Evolutionary conservation across 2,329 filamentous ascomycete genomes (phyloP), one percentile per base, ranked within the genome.

Genomic region (Trichophyton simii): DNA sequence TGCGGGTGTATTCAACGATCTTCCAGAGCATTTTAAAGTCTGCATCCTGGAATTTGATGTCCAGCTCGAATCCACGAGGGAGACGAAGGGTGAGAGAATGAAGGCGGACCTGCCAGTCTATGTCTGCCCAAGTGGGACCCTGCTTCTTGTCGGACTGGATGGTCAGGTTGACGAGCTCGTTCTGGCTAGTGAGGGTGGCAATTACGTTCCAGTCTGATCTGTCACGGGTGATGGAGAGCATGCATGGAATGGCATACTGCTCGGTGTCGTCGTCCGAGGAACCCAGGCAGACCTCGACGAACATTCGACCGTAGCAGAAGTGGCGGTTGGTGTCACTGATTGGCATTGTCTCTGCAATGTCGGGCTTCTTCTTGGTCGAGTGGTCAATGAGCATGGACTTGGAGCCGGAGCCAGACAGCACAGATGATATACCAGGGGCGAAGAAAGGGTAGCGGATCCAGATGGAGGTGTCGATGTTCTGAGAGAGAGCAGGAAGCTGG

Each of bases 1-100:
- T 89, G 65, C 82, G 82, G 28, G 87, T 89, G 71, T 95, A 92
- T 63, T 95, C 89, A 66, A 91, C 89, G 73, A 95, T 89, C 67
- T 84, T 87, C 83, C 87, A 91, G 9, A 95, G 75, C 64, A 83
- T 85, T 64, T 86, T 83, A 75, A 88, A 95, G 69, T 95, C 89
- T n/a, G 82, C 77, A 67, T 91, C 87, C 13, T 80, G 80, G 69
- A 91, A 85, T 65, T 87, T 84, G 18, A 94, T 76, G 20, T 82
- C 82, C 48, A 95, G 75, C 62, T 86, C 77, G 68, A 94, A 92
- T 0, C 88, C 88, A 65, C 89, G 84, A 0, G 88, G 87, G 18
- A 96, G 75, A 63, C 82, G 83, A 42, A 95, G 72, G 20, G 85
- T 83, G 61, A 96, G 79, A 0, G 82, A 80, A 63, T 80, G 82